Conservation (phyloP, 768 basidiomycete genomes). For the Lactarius deliciosus region DNA sequence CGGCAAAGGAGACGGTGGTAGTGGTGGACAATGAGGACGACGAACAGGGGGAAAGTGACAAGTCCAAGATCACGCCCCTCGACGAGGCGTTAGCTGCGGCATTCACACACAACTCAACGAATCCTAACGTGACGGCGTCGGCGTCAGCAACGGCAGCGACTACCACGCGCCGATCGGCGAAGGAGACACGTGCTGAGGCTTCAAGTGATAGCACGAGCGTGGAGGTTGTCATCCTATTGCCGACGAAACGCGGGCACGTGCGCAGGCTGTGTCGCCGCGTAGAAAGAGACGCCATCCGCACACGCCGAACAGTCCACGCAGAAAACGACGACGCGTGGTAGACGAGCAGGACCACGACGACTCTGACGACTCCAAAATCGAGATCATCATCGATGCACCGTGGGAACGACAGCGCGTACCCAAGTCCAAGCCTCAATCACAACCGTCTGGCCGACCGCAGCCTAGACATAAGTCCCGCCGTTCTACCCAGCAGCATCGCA, state of each 20-base stretch:
- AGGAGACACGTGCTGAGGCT: too few species aligned
- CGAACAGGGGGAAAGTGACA: too few species aligned
- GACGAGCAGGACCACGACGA: not conserved
- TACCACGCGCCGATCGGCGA: too few species aligned
- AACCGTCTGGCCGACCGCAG: not conserved
- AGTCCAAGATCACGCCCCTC: too few species aligned
- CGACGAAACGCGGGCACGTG: not conserved
- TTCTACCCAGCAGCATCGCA: not conserved
- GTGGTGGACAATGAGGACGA: too few species aligned
- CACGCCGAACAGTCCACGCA: not conserved
- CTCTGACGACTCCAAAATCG: not conserved
- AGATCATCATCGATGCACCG: not conserved
- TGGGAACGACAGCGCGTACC: not conserved
- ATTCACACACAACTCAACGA: too few species aligned
- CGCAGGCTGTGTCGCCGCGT: not conserved
- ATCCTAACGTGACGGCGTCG: too few species aligned
- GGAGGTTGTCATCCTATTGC: too few species aligned
- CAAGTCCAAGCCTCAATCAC: slow-evolving; percentile 1
- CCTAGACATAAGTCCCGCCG: not conserved
- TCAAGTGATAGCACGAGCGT: too few species aligned
- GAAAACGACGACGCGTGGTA: slow-evolving; percentile 6
- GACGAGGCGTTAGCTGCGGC: too few species aligned
- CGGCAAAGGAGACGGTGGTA: too few species aligned
- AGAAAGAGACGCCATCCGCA: not conserved
- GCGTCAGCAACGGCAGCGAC: too few species aligned